Conservation (phyloP, 495 filamentous ascomycete species). For the Baudoinia panamericana region DNA sequence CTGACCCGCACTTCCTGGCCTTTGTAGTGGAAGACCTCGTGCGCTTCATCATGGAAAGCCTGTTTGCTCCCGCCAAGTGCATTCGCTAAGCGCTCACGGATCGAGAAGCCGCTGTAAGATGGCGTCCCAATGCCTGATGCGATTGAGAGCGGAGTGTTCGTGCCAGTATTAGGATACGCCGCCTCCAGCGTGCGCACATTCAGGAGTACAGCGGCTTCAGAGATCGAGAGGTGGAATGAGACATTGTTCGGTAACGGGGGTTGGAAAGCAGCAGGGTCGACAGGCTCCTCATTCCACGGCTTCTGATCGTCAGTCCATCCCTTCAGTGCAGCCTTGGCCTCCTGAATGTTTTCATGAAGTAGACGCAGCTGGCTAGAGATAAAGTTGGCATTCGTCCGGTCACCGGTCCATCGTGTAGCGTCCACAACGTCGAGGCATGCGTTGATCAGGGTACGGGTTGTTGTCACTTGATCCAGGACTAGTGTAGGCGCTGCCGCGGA, state of each 20-base stretch:
- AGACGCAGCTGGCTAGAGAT: slow-evolving; percentile 69
- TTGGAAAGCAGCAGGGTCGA: slow-evolving; percentile 41
- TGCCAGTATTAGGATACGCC: slow-evolving; percentile 29
- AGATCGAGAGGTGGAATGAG: slow-evolving; percentile 62
- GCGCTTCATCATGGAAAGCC: slow-evolving; percentile 57
- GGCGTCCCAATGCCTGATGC: slow-evolving; percentile 32
- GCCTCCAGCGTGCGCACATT: slow-evolving; percentile 68
- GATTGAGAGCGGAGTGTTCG: slow-evolving; percentile 33
- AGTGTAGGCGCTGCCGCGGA: slow-evolving; percentile 38
- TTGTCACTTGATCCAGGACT: slow-evolving; percentile 53
- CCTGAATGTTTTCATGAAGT: slow-evolving; percentile 58
- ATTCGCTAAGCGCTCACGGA: slow-evolving; percentile 44
- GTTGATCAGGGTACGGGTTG: slow-evolving; percentile 60
- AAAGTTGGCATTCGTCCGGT: slow-evolving; percentile 47
- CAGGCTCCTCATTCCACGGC: slow-evolving; percentile 46
- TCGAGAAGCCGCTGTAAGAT: slow-evolving; percentile 42
- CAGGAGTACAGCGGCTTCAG: slow-evolving; percentile 64
- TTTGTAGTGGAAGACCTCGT: slow-evolving; percentile 50
- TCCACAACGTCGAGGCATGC: slow-evolving; percentile 65
- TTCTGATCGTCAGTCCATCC: slow-evolving; percentile 40
- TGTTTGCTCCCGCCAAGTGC: slow-evolving; percentile 39
- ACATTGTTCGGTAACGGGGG: slow-evolving; percentile 47
- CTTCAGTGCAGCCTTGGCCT: slow-evolving; percentile 49
- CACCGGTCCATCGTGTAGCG: slow-evolving; percentile 55
- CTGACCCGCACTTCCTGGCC: slow-evolving; percentile 67